These are phyloP conservation scores for Botrytis deweyae DNA, from an alignment of 2,329 filamentous ascomycete genomes.

Conservation along the genomic window DNA sequence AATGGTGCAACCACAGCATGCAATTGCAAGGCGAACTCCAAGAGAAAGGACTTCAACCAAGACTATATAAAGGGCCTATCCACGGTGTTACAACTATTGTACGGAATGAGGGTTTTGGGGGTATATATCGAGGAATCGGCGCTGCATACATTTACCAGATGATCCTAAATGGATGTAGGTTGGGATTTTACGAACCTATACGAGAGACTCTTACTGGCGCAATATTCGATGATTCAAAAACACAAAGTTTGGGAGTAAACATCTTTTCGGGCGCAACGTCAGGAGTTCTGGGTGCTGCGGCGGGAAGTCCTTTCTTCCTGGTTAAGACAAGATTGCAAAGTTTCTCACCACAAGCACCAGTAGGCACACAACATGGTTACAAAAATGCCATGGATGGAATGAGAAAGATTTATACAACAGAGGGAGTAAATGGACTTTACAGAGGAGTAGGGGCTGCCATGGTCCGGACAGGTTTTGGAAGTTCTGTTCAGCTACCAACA, in stretches of 20 bases:
- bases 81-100: constrained; percentile 90
- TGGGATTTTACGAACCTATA: constrained; percentile 97
- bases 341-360: constrained; percentile 86
- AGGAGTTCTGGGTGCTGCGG: constrained; percentile 87
- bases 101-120: constrained; percentile 81
- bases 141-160: constrained; percentile 97
- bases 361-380: constrained; percentile 96
- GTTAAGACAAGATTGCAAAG: constrained; percentile 96
- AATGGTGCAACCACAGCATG: constrained; percentile 57
- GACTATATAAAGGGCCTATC: constrained; percentile 86
- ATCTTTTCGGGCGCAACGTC: constrained; percentile 89
- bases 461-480: constrained; percentile 94
- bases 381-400: constrained; percentile 82
- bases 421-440: constrained; percentile 82
- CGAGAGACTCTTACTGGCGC: constrained; percentile 68
- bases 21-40: constrained; percentile 96
- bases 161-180: constrained; percentile 89
- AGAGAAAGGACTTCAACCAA: constrained; percentile 77
- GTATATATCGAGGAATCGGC: constrained; percentile 84
- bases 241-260: constrained; percentile 86
- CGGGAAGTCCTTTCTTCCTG: constrained; percentile 94
- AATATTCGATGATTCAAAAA: constrained; percentile 68
- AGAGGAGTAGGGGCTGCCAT: constrained; percentile 89
- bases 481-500: constrained; percentile 92
- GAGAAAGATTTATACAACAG: constrained; percentile 70